Evolutionary conservation across 305 asterid genomes (phyloP).

Genomic region (Fraxinus platypoda): DNA sequence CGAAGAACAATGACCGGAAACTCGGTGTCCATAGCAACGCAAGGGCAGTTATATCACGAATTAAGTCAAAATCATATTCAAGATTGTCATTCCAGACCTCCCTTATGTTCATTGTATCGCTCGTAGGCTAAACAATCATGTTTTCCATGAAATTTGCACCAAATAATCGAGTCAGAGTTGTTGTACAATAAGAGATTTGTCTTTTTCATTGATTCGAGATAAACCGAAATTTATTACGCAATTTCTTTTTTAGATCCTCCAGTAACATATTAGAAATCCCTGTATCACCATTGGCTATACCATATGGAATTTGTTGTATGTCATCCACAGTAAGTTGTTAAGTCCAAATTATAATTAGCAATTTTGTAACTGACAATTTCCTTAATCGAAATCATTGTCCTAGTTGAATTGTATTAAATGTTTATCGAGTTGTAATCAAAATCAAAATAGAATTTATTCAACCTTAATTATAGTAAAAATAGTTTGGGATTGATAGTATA

Average conservation of each 20-base stretch:
- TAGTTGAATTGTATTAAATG: too few species aligned
- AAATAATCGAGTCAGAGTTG: background rate
- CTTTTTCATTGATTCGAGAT: background rate
- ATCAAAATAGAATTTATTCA: too few species aligned
- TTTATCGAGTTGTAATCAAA: too few species aligned
- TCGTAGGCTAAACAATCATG: background rate
- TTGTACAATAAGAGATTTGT: background rate
- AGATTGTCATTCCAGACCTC: background rate
- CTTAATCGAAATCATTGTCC: too few species aligned
- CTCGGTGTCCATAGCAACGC: background rate
- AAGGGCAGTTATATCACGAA: background rate
- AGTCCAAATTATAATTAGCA: too few species aligned
- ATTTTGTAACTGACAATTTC: too few species aligned
- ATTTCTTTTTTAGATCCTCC: background rate
- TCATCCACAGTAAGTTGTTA: background rate
- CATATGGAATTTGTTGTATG: background rate
- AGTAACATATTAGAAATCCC: constrained; percentile 22
- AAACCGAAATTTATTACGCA: background rate
- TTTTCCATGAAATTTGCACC: background rate
- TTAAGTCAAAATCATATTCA: background rate
- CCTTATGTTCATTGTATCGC: background rate
- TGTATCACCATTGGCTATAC: constrained; percentile 23
- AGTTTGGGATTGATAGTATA: background rate
- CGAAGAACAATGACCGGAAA: background rate
- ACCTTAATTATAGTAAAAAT: too few species aligned